A percentile compares a stretch with the other conserved stretches of the same genome.
phyloP scores from a whole-genome alignment of 768 basidiomycete species.

The Mycena filopes region DNA sequence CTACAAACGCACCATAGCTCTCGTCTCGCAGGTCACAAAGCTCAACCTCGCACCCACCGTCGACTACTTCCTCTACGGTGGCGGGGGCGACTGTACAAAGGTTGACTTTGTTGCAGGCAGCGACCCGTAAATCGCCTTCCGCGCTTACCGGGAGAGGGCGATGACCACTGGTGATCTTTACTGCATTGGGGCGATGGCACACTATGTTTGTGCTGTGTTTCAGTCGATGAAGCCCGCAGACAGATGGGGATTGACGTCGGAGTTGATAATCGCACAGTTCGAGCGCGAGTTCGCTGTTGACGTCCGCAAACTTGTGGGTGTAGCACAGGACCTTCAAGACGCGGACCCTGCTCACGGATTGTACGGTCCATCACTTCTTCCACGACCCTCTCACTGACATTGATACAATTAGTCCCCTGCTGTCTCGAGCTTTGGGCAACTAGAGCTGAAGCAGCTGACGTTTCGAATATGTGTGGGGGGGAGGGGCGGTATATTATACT shows the following conservation, averaged over 20 bases:
- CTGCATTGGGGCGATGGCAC: constrained; percentile 1
- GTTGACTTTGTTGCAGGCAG: neutral
- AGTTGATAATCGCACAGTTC: neutral
- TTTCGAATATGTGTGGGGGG: no score
- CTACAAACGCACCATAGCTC: constrained; percentile 12
- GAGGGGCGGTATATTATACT: no score
- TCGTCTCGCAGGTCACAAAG: constrained; percentile 1
- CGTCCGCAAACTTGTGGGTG: neutral
- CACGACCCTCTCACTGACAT: no score
- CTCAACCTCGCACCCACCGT: neutral
- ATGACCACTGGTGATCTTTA: constrained; percentile 6
- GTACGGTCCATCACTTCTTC: neutral
- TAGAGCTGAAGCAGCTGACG: no score
- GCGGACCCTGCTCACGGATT: neutral
- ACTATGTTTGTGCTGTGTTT: neutral
- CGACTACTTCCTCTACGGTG: neutral
- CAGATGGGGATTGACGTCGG: neutral
- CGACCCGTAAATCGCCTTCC: neutral
- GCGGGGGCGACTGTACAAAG: no score
- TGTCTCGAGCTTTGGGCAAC: no score
- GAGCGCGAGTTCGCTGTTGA: neutral
- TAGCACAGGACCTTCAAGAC: neutral
- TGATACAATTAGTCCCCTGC: no score
- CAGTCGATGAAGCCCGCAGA: neutral
- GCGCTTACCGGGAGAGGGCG: neutral